Percentiles rank a stretch among this genome's conserved stretches.
These are phyloP conservation scores for Phytophthora gonapodyides DNA, from an alignment of 352 stramenopile species.

Conservation along the genomic window DNA sequence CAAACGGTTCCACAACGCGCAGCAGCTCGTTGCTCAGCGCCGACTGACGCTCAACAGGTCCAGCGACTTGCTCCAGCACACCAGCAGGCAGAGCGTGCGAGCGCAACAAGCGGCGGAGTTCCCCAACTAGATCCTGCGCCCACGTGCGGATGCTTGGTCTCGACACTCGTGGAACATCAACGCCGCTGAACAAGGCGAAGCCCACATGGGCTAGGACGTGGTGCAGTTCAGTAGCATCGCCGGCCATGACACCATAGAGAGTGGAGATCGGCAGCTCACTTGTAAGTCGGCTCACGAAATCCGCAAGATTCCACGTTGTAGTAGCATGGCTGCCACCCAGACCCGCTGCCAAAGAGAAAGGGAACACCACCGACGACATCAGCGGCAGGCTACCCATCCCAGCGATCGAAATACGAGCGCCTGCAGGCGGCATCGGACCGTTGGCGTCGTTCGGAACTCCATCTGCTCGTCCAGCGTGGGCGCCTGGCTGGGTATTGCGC, in stretches of 20 bases:
- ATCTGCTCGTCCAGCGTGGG: constrained; percentile 5
- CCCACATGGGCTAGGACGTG: constrained; percentile 62
- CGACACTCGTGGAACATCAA: constrained; percentile 65
- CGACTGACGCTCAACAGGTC: constrained; percentile 25
- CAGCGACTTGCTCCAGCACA: constrained; percentile 40
- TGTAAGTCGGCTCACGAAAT: constrained; percentile 53
- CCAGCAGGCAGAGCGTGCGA: constrained; percentile 38
- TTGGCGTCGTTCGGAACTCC: constrained; percentile 5
- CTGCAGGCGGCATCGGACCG: constrained; percentile 8
- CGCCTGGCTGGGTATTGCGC: constrained; percentile 3
- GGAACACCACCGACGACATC: constrained; percentile 58
- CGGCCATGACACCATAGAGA: constrained; percentile 58
- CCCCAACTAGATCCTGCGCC: constrained; percentile 49
- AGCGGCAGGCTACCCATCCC: constrained; percentile 42
- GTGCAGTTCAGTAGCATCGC: constrained; percentile 54
- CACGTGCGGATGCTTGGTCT: constrained; percentile 60
- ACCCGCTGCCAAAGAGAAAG: constrained; percentile 49
- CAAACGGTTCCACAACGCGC: constrained; percentile 55
- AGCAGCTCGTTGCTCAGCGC: constrained; percentile 53
- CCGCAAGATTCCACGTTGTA: constrained; percentile 66
- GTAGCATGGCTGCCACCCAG: constrained; percentile 42
- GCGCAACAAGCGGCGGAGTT: constrained; percentile 52
- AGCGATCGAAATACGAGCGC: constrained; percentile 39
- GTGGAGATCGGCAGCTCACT: constrained; percentile 52
- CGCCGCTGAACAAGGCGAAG: constrained; percentile 59